These are phyloP conservation scores for Cladosporium colombiae DNA, from an alignment of 2,329 filamentous ascomycete species.

Conservation along the genomic window DNA sequence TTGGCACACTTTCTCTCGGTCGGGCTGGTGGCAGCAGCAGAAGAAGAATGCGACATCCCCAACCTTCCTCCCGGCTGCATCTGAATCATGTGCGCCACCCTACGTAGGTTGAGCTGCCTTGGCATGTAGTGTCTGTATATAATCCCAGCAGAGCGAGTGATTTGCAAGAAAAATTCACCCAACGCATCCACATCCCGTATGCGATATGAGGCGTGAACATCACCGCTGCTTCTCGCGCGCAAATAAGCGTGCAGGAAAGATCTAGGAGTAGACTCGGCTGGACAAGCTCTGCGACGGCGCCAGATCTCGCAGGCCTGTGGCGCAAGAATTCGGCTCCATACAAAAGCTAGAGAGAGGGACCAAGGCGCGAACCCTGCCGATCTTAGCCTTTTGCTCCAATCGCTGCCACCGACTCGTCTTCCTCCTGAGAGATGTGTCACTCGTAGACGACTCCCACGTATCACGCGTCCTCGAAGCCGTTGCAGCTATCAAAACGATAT, in stretches of 20 bases:
- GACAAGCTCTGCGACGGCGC: neutral
- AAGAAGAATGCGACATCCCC: conserved; percentile 5
- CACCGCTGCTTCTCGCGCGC: conserved; percentile 10
- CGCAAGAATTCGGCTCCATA: neutral
- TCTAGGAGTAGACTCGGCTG: conserved; percentile 12
- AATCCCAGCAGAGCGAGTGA: neutral
- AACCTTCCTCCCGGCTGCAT: neutral
- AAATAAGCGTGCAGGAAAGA: neutral
- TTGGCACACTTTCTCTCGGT: neutral
- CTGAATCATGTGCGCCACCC: conserved; percentile 16
- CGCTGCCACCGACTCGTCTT: neutral
- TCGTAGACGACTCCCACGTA: neutral
- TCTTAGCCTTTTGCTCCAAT: conserved; percentile 2
- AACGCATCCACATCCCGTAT: conserved; percentile 16
- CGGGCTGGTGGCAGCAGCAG: conserved; percentile 5
- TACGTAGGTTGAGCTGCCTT: neutral
- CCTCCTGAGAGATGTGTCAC: conserved; percentile 13
- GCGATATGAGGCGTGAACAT: conserved; percentile 8
- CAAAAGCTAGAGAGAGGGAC: neutral
- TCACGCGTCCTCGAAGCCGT: conserved; percentile 14
- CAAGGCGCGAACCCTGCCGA: neutral
- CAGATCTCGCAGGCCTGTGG: neutral
- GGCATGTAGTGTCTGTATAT: neutral
- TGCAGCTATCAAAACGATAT: conserved; percentile 9
- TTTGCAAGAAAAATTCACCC: conserved; percentile 10